Percentiles rank a stretch among this genome's conserved stretches.
These are phyloP conservation scores for Ceratocystis lukuohia DNA, from an alignment of 2,329 filamentous ascomycete genomes.

Conservation along the genomic window DNA sequence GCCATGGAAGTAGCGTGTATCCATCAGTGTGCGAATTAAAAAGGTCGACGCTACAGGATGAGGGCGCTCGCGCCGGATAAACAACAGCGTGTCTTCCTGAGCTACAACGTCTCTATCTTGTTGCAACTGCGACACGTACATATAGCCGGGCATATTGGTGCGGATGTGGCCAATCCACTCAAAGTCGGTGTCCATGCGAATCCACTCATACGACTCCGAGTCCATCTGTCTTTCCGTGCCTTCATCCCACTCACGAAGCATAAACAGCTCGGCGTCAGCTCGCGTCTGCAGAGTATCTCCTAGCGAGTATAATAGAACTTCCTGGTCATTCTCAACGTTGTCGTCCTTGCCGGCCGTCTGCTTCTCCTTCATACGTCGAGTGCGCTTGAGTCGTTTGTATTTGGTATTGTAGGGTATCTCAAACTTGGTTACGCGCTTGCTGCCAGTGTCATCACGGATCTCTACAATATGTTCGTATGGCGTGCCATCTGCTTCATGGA, in stretches of 20 bases:
- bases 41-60: constrained; percentile 81
- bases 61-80: constrained; percentile 51
- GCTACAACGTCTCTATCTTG: constrained; percentile 95
- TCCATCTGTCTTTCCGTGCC: constrained; percentile 88
- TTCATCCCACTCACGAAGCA: constrained; percentile 73
- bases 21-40: constrained; percentile 76
- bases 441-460: constrained; percentile 69
- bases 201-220: constrained; percentile 95
- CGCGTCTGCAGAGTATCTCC: constrained; percentile 78
- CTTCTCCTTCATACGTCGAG: constrained; percentile 67
- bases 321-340: constrained; percentile 23
- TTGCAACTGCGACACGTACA: constrained; percentile 95
- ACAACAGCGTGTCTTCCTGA: constrained; percentile 63
- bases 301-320: constrained; percentile 71
- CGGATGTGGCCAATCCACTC: constrained; percentile 90
- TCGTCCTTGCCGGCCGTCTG: constrained; percentile 31
- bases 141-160: constrained; percentile 75
- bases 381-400: constrained; percentile 92
- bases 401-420: constrained; percentile 99
- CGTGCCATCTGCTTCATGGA: constrained; percentile 95
- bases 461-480: constrained; percentile 97
- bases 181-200: constrained; percentile 93
- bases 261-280: constrained; percentile 74
- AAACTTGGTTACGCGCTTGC: constrained; percentile 54
- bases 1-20: constrained; percentile 83